Conservation (phyloP, 495 filamentous ascomycete genomes). For the Penicillium ochrochloron region DNA sequence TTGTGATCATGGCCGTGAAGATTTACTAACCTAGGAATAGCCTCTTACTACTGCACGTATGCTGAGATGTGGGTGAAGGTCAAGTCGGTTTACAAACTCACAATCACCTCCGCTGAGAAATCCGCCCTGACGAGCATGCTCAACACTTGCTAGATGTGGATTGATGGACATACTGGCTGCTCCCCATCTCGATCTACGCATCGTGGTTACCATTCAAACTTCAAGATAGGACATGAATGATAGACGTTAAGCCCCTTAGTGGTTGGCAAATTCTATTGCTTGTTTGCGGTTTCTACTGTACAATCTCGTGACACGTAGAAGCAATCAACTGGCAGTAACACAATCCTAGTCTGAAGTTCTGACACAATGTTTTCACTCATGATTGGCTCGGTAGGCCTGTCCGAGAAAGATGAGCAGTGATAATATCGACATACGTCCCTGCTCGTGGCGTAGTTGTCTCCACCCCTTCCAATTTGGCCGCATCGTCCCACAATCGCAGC, state of each 20-base stretch:
- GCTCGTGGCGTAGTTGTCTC: constrained; percentile 36
- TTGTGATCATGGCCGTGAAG: not conserved
- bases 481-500: constrained; percentile 50
- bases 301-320: not conserved
- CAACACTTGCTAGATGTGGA: constrained; percentile 57
- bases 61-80: constrained; percentile 72
- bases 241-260: not conserved
- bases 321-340: not conserved
- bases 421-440: constrained; percentile 37
- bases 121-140: constrained; percentile 67
- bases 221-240: not conserved
- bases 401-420: constrained; percentile 23
- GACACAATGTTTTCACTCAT: not conserved
- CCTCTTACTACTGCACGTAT: constrained; percentile 75
- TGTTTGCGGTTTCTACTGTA: not conserved
- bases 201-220: too few species aligned
- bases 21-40: constrained; percentile 25
- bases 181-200: not conserved
- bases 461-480: constrained; percentile 42
- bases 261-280: not conserved
- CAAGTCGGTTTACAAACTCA: constrained; percentile 64
- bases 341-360: not conserved
- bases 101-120: constrained; percentile 65
- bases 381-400: not conserved
- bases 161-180: not conserved